Percentiles rank a stretch among this genome's conserved stretches.
Conservation (phyloP, 176 grass and related monocot species). For the Musa acuminata region DNA sequence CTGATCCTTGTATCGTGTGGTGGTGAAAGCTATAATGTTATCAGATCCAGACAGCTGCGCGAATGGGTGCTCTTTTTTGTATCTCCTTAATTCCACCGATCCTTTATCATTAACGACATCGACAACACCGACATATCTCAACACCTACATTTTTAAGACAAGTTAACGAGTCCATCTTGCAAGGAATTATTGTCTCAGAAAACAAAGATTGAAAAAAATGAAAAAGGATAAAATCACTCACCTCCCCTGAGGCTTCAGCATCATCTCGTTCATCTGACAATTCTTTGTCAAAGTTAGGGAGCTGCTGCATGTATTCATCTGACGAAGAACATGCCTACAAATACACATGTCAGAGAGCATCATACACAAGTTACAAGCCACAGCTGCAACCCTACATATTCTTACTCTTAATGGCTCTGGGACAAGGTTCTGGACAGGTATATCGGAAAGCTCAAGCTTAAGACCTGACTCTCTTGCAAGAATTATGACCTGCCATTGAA, state of each 20-base stretch:
- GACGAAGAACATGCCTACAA: slow-evolving; percentile 59
- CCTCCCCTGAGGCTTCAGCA: slow-evolving; percentile 64
- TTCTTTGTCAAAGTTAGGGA: slow-evolving; percentile 63
- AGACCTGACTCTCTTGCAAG: slow-evolving; percentile 89
- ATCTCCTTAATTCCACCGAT: slow-evolving; percentile 55
- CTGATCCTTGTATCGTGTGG: slow-evolving; percentile 81
- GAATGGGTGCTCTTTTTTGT: slow-evolving; percentile 73
- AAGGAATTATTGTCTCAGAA: neutral
- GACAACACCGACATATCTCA: slow-evolving; percentile 74
- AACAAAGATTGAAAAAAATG: neutral
- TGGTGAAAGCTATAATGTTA: slow-evolving; percentile 93
- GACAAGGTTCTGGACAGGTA: slow-evolving; percentile 83
- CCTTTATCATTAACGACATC: slow-evolving; percentile 53
- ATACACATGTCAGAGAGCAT: neutral
- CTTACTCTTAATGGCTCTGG: slow-evolving; percentile 59
- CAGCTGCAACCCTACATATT: neutral
- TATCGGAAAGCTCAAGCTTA: slow-evolving; percentile 84
- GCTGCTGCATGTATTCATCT: slow-evolving; percentile 81
- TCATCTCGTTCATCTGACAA: slow-evolving; percentile 50
- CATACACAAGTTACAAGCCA: neutral
- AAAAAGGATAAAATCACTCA: slow-evolving; percentile 23
- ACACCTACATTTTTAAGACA: slow-evolving; percentile 42
- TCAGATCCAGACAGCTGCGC: slow-evolving; percentile 85
- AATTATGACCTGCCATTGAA: slow-evolving; percentile 63
- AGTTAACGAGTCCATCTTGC: slow-evolving; percentile 5